Conservation (phyloP, 495 filamentous ascomycete species). For the Echria macrotheca region DNA sequence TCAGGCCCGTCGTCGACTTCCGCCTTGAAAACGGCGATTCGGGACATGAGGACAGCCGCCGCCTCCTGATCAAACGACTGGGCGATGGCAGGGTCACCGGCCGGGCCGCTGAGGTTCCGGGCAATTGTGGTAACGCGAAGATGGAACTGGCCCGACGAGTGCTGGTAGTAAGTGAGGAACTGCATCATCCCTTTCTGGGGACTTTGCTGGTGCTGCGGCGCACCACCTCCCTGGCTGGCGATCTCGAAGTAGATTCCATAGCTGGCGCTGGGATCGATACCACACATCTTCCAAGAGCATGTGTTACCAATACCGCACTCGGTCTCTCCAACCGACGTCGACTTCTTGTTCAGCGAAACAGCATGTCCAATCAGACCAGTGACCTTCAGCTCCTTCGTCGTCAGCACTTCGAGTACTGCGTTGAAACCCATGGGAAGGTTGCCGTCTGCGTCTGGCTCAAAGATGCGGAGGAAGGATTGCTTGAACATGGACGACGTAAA, state of each 20-base stretch:
- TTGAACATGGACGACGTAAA: constrained; percentile 99
- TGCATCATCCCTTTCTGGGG: constrained; percentile 96
- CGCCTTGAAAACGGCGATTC: constrained; percentile 98
- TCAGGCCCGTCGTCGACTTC: constrained; percentile 99
- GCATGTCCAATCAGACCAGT: constrained; percentile 97
- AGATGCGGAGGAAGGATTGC: constrained; percentile 95
- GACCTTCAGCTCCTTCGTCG: constrained; percentile 97
- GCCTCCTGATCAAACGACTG: constrained; percentile 99
- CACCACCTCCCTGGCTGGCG: constrained; percentile 86
- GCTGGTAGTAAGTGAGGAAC: constrained; percentile 98
- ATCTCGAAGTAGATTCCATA: constrained; percentile 98
- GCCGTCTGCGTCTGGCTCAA: constrained; percentile 93
- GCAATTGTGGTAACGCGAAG: constrained; percentile 92
- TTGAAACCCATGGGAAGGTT: constrained; percentile 99
- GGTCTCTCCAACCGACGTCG: constrained; percentile 91
- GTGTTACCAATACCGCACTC: constrained; percentile 99
- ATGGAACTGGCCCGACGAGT: constrained; percentile 93
- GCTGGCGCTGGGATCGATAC: constrained; percentile 87
- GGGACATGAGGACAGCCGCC: constrained; percentile 94
- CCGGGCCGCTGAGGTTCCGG: constrained; percentile 85
- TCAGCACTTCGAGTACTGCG: constrained; percentile 91
- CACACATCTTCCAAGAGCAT: constrained; percentile 99
- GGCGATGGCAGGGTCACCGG: constrained; percentile 93
- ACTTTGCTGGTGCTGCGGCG: constrained; percentile 76
- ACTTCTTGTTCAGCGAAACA: constrained; percentile 96